Percentiles rank a stretch among this genome's conserved stretches.
Conservation (phyloP, 73 alveolate species). For the Symbiodinium pilosum region DNA sequence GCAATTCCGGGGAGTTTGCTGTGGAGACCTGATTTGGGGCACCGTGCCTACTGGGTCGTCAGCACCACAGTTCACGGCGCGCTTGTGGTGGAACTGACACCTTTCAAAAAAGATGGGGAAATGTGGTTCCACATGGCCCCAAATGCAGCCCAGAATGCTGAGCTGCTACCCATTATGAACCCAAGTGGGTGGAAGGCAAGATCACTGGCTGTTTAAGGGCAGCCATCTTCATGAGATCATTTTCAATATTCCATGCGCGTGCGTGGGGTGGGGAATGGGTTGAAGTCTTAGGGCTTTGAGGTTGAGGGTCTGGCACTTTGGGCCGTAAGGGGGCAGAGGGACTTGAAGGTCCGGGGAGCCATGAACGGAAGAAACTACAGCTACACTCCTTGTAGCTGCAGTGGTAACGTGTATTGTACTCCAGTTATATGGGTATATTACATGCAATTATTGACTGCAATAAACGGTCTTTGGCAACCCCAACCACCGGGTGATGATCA, state of each 20-base stretch:
- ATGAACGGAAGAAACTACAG: too few species aligned
- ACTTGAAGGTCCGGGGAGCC: too few species aligned
- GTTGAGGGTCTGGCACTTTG: background rate
- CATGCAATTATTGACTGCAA: too few species aligned
- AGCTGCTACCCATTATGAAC: background rate
- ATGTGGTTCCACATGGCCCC: background rate
- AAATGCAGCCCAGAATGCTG: background rate
- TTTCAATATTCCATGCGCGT: background rate
- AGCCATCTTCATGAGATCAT: background rate
- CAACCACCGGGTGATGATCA: too few species aligned
- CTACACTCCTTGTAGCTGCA: too few species aligned
- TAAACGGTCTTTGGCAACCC: too few species aligned
- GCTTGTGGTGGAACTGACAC: background rate
- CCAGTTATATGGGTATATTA: too few species aligned
- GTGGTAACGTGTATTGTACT: too few species aligned
- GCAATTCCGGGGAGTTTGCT: background rate
- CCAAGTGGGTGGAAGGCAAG: background rate
- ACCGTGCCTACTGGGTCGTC: conserved; percentile 2
- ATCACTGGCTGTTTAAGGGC: background rate
- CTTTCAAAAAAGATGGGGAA: background rate
- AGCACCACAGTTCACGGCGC: background rate
- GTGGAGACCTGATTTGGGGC: background rate
- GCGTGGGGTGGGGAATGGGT: background rate
- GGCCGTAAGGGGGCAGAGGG: too few species aligned
- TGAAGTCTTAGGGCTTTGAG: background rate